Percentiles rank a stretch among this genome's conserved stretches.
Conservation (phyloP, 2,329 filamentous ascomycete genomes). For the Huntiella bhutanensis region DNA sequence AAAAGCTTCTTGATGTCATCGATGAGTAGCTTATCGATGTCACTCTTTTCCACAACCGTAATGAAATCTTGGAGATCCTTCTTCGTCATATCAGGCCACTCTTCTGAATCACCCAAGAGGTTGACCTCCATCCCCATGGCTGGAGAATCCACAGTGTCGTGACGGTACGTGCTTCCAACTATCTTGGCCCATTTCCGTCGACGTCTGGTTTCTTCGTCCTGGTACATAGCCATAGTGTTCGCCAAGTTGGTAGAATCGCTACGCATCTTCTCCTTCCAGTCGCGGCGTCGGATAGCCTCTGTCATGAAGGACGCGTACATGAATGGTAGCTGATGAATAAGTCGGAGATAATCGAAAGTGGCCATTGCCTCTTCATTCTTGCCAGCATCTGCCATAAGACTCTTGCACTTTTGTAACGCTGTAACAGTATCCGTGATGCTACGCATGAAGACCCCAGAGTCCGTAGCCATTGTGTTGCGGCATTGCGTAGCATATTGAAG, state of each 20-base stretch:
- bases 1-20: slow-evolving; percentile 59
- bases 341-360: slow-evolving; percentile 61
- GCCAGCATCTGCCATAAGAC: slow-evolving; percentile 51
- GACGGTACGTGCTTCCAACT: slow-evolving; percentile 54
- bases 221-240: slow-evolving; percentile 81
- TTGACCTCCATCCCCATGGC: slow-evolving; percentile 71
- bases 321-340: slow-evolving; percentile 67
- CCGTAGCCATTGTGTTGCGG: slow-evolving; percentile 47
- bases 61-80: slow-evolving; percentile 62
- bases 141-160: slow-evolving; percentile 45
- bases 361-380: slow-evolving; percentile 58
- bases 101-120: slow-evolving; percentile 57
- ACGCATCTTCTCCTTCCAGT: slow-evolving; percentile 85
- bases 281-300: slow-evolving; percentile 67
- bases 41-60: slow-evolving; percentile 42
- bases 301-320: slow-evolving; percentile 79
- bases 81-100: slow-evolving; percentile 62
- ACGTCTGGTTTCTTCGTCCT: slow-evolving; percentile 80
- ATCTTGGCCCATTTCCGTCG: slow-evolving; percentile 80
- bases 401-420: slow-evolving; percentile 24
- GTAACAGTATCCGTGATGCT: slow-evolving; percentile 50
- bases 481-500: slow-evolving; percentile 39
- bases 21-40: slow-evolving; percentile 45
- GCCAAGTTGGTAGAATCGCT: slow-evolving; percentile 70
- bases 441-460: slow-evolving; percentile 59